phyloP scores from a whole-genome alignment of 768 basidiomycete species.

The Lactifluus volemus region DNA sequence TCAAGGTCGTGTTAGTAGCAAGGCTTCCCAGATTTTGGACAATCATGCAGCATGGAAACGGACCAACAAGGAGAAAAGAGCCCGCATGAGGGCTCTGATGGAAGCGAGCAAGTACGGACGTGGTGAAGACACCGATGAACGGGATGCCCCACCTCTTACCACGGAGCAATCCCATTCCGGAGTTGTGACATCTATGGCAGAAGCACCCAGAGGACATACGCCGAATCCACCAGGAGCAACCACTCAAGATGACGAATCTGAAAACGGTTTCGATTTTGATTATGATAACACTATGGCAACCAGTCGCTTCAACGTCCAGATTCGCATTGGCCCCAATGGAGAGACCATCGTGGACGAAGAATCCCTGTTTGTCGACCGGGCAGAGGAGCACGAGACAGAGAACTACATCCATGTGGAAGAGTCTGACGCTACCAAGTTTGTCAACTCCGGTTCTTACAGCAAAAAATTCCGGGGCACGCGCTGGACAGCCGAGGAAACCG shows the following conservation, averaged over 20 bases:
- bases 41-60: slow-evolving; percentile 70
- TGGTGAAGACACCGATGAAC: slow-evolving; percentile 39
- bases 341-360: slow-evolving; percentile 84
- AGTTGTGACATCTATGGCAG: background rate
- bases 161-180: background rate
- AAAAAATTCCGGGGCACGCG: slow-evolving; percentile 74
- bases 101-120: slow-evolving; percentile 71
- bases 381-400: slow-evolving; percentile 55
- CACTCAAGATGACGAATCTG: slow-evolving; percentile 32
- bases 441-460: slow-evolving; percentile 76
- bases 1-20: slow-evolving; percentile 70
- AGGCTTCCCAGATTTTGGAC: slow-evolving; percentile 58
- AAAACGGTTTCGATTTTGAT: slow-evolving; percentile 51
- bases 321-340: slow-evolving; percentile 81
- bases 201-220: background rate
- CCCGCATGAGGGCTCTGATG: slow-evolving; percentile 51
- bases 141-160: slow-evolving; percentile 11
- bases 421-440: slow-evolving; percentile 75
- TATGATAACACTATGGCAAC: slow-evolving; percentile 56
- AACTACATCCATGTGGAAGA: slow-evolving; percentile 74
- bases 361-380: slow-evolving; percentile 70
- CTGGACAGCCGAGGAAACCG: slow-evolving; percentile 88
- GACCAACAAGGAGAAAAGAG: slow-evolving; percentile 56
- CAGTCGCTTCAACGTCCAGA: slow-evolving; percentile 75
- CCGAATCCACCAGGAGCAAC: slow-evolving; percentile 6